Conservation (phyloP, 331 rosid species). For the Malus hybrid region DNA sequence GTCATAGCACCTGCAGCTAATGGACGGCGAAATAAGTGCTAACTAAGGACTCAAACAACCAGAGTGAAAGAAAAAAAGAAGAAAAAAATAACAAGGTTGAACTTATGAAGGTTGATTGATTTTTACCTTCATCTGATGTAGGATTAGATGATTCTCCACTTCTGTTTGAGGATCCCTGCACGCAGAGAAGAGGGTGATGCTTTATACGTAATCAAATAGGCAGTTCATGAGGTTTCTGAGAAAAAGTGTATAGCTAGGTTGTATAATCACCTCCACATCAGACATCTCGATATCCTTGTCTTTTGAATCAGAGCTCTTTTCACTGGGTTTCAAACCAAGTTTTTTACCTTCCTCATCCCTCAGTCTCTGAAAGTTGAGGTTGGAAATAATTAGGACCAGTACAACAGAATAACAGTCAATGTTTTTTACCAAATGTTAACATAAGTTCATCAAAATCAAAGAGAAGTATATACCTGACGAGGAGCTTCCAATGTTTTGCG, state of each 20-base stretch:
- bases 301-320: slow-evolving; percentile 44
- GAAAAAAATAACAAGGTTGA: neutral
- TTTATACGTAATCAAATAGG: neutral
- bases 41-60: neutral
- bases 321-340: slow-evolving; percentile 70
- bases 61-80: neutral
- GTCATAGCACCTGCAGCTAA: slow-evolving; percentile 48
- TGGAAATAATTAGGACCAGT: slow-evolving; percentile 12
- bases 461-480: slow-evolving; percentile 51
- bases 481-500: slow-evolving; percentile 72
- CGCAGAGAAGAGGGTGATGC: slow-evolving; percentile 9
- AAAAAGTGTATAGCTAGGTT: slow-evolving; percentile 2
- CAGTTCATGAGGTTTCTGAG: neutral
- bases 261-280: slow-evolving; percentile 65
- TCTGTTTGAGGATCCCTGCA: slow-evolving; percentile 68
- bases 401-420: neutral
- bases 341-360: slow-evolving; percentile 83
- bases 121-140: slow-evolving; percentile 58
- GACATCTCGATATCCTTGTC: slow-evolving; percentile 70
- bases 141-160: slow-evolving; percentile 69
- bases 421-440: neutral
- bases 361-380: slow-evolving; percentile 35
- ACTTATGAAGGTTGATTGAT: neutral
- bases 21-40: slow-evolving; percentile 1
- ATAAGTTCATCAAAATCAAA: slow-evolving; percentile 14